Conservation (phyloP, 2,329 filamentous ascomycete species). For the Neoarthrinium moseri region DNA sequence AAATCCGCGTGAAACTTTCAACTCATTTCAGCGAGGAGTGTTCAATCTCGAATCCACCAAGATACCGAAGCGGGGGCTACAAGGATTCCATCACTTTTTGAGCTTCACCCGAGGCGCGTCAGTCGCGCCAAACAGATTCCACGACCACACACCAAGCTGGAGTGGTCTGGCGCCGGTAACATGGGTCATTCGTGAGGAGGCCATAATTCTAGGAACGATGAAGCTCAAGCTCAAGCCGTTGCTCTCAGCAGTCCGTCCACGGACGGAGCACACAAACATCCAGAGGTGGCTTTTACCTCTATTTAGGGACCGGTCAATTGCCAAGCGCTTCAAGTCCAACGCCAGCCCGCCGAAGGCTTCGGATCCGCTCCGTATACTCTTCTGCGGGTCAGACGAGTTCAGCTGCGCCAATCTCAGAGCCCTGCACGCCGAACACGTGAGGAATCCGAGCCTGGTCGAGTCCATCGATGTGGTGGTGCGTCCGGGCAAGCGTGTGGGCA, state of each 20-base stretch:
- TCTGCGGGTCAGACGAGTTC: conserved; percentile 92
- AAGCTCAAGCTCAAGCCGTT: not conserved
- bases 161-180: too few relatives aligned
- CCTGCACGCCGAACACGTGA: conserved; percentile 59
- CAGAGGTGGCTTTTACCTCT: not conserved
- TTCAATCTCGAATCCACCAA: too few relatives aligned
- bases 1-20: too few relatives aligned
- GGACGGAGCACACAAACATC: not conserved
- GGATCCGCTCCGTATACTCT: conserved; percentile 77
- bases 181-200: too few relatives aligned
- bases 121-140: too few relatives aligned
- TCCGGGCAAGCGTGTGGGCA: conserved; percentile 74
- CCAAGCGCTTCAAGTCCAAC: not conserved
- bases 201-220: conserved; percentile 2
- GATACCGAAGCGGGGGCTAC: too few relatives aligned
- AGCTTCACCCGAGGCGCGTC: too few relatives aligned
- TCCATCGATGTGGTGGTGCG: conserved; percentile 86
- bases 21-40: too few relatives aligned
- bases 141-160: too few relatives aligned
- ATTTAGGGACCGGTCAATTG: not conserved
- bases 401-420: conserved; percentile 76
- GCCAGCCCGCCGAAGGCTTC: conserved; percentile 22
- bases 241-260: not conserved
- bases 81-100: too few relatives aligned
- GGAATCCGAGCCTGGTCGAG: conserved; percentile 55